phyloP scores from a whole-genome alignment of 164 flowering plant species.

The Stephania yunnanensis region DNA sequence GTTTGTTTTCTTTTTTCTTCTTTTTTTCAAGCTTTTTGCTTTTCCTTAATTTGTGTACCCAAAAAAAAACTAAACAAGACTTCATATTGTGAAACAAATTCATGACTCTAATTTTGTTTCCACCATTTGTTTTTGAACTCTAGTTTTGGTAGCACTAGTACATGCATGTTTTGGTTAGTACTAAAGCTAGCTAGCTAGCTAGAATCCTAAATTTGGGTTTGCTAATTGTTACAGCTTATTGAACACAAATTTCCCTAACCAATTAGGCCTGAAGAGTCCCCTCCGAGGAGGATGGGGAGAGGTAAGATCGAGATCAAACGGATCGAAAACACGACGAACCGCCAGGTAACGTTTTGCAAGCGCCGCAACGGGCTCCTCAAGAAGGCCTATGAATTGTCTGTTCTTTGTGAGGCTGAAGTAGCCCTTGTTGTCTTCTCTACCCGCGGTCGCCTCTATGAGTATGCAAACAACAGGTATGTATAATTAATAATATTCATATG shows the following conservation, averaged over 20 bases:
- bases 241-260: constrained; percentile 37
- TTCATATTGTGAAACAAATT: no score
- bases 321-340: constrained; percentile 78
- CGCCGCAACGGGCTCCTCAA: constrained; percentile 70
- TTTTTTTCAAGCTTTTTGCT: not conserved
- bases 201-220: constrained; percentile 10
- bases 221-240: constrained; percentile 16
- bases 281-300: constrained; percentile 47
- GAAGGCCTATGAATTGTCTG: constrained; percentile 76
- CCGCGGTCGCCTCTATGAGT: constrained; percentile 80
- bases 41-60: not conserved
- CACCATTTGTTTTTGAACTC: not conserved
- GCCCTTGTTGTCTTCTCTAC: constrained; percentile 76
- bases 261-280: constrained; percentile 20
- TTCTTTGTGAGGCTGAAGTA: constrained; percentile 76
- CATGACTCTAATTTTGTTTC: no score
- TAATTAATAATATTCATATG: no score
- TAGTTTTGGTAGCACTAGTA: no score
- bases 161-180: no score
- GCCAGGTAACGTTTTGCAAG: constrained; percentile 81
- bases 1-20: not conserved
- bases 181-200: no score
- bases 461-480: constrained; percentile 65
- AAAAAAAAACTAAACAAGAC: no score
- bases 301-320: constrained; percentile 85